Conservation (phyloP, 1,284 basidiomycete genomes). For the Exobasidium rhododendri region DNA sequence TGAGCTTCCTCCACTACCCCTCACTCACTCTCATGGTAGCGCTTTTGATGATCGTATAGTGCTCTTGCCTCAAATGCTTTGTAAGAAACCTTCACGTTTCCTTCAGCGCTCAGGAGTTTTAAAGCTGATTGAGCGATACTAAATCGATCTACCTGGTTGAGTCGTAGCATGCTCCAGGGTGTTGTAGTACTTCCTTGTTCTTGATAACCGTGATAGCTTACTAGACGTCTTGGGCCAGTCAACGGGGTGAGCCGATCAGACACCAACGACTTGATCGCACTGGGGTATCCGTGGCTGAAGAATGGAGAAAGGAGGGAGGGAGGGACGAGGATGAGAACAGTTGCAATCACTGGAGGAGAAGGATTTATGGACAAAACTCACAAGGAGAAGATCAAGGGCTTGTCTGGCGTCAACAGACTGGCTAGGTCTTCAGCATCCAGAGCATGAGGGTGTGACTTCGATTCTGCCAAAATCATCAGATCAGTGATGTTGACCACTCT, state of each 20-base stretch:
- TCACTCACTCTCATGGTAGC: not conserved
- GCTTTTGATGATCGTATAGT: not conserved
- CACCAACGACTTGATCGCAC: constrained; percentile 27
- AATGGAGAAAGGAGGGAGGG: too few relatives aligned
- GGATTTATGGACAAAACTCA: too few relatives aligned
- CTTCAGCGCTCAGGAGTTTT: constrained; percentile 25
- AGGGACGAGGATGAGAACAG: too few relatives aligned
- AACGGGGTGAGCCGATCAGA: constrained; percentile 27
- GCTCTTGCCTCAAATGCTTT: not conserved
- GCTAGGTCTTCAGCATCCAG: constrained; percentile 63
- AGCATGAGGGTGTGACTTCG: constrained; percentile 73
- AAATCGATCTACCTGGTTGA: constrained; percentile 58
- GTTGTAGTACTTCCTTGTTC: constrained; percentile 60
- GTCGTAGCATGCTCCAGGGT: constrained; percentile 58
- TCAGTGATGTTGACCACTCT: constrained; percentile 58
- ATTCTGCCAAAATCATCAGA: constrained; percentile 69
- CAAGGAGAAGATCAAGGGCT: constrained; percentile 64
- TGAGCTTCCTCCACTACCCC: too few relatives aligned
- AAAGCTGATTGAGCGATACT: constrained; percentile 57
- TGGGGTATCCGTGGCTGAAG: constrained; percentile 76
- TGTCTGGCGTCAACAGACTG: constrained; percentile 45
- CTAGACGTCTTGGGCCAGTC: constrained; percentile 11
- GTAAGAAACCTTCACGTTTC: constrained; percentile 18
- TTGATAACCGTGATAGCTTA: constrained; percentile 53
- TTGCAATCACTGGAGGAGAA: too few relatives aligned